Conservation (phyloP, 2,329 filamentous ascomycete genomes). For the Whalleya microplaca region DNA sequence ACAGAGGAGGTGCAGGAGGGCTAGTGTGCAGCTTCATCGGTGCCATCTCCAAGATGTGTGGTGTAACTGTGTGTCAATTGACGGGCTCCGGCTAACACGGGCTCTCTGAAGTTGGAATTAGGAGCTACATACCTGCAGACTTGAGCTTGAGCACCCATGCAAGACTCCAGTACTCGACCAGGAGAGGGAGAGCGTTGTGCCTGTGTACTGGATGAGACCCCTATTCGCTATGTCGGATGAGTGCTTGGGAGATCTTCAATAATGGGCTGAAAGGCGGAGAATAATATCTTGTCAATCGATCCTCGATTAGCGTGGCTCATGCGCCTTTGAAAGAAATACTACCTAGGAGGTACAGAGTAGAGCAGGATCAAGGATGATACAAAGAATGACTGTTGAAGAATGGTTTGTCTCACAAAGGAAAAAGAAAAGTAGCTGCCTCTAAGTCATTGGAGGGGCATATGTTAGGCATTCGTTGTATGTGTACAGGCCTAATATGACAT, state of each 20-base stretch:
- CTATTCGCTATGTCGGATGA: constrained; percentile 20
- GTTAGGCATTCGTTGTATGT: too few species aligned
- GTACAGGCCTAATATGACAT: too few species aligned
- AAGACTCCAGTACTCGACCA: constrained; percentile 18
- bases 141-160: constrained; percentile 18
- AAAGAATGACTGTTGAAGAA: background rate
- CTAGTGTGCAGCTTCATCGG: constrained; percentile 29
- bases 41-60: constrained; percentile 26
- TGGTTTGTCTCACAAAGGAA: too few species aligned
- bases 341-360: too few species aligned
- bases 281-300: too few species aligned
- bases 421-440: too few species aligned
- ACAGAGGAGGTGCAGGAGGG: constrained; percentile 31
- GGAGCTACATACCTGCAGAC: constrained; percentile 12
- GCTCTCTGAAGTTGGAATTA: constrained; percentile 12
- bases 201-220: constrained; percentile 16
- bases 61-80: constrained; percentile 23
- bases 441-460: too few species aligned
- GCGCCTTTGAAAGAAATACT: too few species aligned
- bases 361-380: too few species aligned
- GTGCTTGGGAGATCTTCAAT: constrained; percentile 19
- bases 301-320: too few species aligned
- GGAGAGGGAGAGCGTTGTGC: constrained; percentile 15
- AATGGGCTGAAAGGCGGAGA: constrained; percentile 9
- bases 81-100: constrained; percentile 28